Evolutionary conservation across 2,329 filamentous ascomycete species (phyloP), one percentile per base, ranked within the genome.

Genomic region (Apiospora arundinis): DNA sequence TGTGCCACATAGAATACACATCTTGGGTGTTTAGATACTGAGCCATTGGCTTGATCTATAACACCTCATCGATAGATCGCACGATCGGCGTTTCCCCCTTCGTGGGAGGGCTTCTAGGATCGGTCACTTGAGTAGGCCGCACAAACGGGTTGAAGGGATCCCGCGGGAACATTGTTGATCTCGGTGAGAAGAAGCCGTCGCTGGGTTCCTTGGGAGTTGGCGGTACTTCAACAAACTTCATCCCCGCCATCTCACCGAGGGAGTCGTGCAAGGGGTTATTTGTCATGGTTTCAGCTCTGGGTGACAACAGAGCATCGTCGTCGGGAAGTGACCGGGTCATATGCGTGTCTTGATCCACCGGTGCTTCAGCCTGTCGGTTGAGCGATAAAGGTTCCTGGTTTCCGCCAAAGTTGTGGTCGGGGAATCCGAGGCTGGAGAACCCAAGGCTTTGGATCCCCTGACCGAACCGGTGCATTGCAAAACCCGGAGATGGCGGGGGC

Each of bases 91-190:
- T 90, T 79, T 92, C 92, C 49, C 93, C 92, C 77, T 89, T 90
- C 16, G 92, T 93, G 0, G 92, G 91, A 21, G 93, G 93, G 79
- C 92, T 95, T 75, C 93, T 85, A 18, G 93, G 93, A 78, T 95
- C 92, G 18, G 85, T 85, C 14, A 85, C 81, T 73, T 88, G 85
- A 2, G 83, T 76, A 14, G 87, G 88, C 48, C 85, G 84, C 63
- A 83, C 85, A 74, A 89, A 89, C 2, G 86, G 83, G 66, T 81
- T 83, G 71, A 88, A 86, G 0, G 86, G 84, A 73, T 90, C 85
- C 37, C 87, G 82, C 5, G 88, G 86, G 71, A 91, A 89, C 77
- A 85, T 83, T 9, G 84, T 83, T 70, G 84, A 82, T 67, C 84
- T 82, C 23, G 86, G 88, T 70, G 85, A 91, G 78, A 87, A 91